phyloP scores from a whole-genome alignment of 768 basidiomycete species.

The Lentinula aciculospora region DNA sequence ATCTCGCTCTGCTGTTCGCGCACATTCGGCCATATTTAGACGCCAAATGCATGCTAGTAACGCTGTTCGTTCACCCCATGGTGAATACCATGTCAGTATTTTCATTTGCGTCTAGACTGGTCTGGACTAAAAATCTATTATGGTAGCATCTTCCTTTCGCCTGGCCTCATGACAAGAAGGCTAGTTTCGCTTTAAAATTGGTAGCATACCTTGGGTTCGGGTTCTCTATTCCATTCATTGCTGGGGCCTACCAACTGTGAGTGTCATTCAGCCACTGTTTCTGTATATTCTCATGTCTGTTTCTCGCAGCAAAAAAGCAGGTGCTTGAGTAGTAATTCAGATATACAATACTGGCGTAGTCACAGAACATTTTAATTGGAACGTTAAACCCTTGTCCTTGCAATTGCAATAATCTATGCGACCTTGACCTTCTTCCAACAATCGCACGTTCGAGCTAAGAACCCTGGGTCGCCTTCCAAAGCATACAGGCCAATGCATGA shows the following conservation, averaged over 20 bases:
- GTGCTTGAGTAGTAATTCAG: conserved; percentile 16
- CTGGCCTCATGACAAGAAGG: conserved; percentile 36
- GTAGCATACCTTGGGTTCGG: conserved; percentile 43
- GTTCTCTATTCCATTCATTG: conserved; percentile 64
- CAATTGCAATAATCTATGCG: not conserved
- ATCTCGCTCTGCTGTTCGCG: conserved; percentile 1
- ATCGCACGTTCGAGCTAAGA: conserved; percentile 62
- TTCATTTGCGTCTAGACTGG: not conserved
- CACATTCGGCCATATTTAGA: not conserved
- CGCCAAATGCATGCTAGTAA: conserved; percentile 32
- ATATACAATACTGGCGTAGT: conserved; percentile 5
- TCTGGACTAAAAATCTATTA: conserved; percentile 1
- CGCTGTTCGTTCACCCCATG: conserved; percentile 42
- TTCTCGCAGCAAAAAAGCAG: conserved; percentile 36
- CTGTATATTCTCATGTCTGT: not conserved
- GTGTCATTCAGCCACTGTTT: conserved; percentile 20
- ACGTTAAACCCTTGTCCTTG: not conserved
- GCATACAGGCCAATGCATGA: conserved; percentile 65
- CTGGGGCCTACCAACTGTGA: conserved; percentile 59
- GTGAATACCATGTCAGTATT: conserved; percentile 50
- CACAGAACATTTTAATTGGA: not conserved
- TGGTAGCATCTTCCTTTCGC: conserved; percentile 52
- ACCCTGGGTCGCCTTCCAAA: conserved; percentile 56
- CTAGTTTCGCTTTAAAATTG: conserved; percentile 38
- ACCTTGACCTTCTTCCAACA: conserved; percentile 37